Evolutionary conservation across 805 yeast genomes (phyloP).

Genomic region (Saccharomycopsis fibuligera): DNA sequence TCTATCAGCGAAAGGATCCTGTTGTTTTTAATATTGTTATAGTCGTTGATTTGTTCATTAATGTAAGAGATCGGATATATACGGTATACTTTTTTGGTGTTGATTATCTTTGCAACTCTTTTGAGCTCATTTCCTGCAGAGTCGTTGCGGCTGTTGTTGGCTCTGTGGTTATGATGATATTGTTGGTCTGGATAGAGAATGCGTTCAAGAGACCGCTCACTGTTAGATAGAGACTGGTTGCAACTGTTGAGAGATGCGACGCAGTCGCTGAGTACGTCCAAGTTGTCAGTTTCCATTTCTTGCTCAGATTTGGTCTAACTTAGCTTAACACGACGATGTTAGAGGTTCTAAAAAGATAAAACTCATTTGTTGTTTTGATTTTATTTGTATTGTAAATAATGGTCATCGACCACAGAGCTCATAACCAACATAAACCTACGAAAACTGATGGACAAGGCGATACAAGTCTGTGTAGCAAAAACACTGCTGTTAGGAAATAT

Average conservation of each 20-base stretch:
- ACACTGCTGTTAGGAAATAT: too few species aligned
- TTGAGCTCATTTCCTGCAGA: slow-evolving; percentile 17
- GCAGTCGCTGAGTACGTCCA: slow-evolving; percentile 18
- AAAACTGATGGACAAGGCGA: too few species aligned
- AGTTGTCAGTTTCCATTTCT: slow-evolving; percentile 9
- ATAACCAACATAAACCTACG: too few species aligned
- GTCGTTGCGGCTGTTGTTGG: background rate
- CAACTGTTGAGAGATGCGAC: slow-evolving; percentile 13
- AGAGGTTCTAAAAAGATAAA: too few species aligned
- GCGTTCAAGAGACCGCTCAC: slow-evolving; percentile 8
- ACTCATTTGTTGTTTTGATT: too few species aligned
- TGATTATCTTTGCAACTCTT: slow-evolving; percentile 14
- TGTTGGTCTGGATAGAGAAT: slow-evolving; percentile 11
- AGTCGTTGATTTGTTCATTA: slow-evolving; percentile 20
- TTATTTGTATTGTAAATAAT: too few species aligned
- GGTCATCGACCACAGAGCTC: too few species aligned
- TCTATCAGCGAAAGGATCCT: slow-evolving; percentile 19
- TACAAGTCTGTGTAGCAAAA: too few species aligned
- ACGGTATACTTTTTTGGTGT: slow-evolving; percentile 17
- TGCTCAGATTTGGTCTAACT: too few species aligned
- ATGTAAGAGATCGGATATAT: slow-evolving; percentile 19
- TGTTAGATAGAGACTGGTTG: slow-evolving; percentile 12
- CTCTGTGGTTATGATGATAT: too few species aligned
- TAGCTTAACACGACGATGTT: too few species aligned
- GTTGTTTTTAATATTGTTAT: slow-evolving; percentile 18